Evolutionary conservation across 2,329 filamentous ascomycete genomes (phyloP).

Genomic region (Fusarium albosuccineum): DNA sequence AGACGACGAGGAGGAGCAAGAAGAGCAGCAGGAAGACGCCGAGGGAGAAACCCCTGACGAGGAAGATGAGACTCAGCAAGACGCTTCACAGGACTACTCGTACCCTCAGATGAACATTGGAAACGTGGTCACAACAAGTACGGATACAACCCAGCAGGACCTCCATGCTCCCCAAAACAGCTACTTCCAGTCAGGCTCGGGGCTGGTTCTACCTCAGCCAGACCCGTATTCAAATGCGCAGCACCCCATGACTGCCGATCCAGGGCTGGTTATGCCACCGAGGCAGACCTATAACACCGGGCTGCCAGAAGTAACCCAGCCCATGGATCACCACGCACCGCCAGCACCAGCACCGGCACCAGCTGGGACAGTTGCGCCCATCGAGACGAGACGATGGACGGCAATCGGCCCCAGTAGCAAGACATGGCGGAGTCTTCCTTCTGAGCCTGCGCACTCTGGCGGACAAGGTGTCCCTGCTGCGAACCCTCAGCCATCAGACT

Average conservation of each 20-base stretch:
- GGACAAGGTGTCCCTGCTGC: slow-evolving; percentile 9
- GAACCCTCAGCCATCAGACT: slow-evolving; percentile 33
- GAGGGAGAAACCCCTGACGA: slow-evolving; percentile 30
- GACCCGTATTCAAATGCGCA: slow-evolving; percentile 36
- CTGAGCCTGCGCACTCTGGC: slow-evolving; percentile 21
- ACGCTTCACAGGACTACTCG: slow-evolving; percentile 38
- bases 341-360: slow-evolving; percentile 25
- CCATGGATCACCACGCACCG: slow-evolving; percentile 9
- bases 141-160: slow-evolving; percentile 38
- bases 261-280: slow-evolving; percentile 32
- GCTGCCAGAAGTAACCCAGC: slow-evolving; percentile 29
- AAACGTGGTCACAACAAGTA: slow-evolving; percentile 44
- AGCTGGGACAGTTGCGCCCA: slow-evolving; percentile 23
- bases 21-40: slow-evolving; percentile 24
- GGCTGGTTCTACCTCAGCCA: slow-evolving; percentile 44
- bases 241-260: slow-evolving; percentile 13
- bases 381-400: slow-evolving; percentile 31
- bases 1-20: slow-evolving; percentile 27
- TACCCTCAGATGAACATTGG: slow-evolving; percentile 49
- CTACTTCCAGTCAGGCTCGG: slow-evolving; percentile 49
- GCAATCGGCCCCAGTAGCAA: slow-evolving; percentile 11
- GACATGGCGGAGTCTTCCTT: slow-evolving; percentile 35
- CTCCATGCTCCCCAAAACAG: slow-evolving; percentile 33
- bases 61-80: slow-evolving; percentile 26
- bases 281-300: slow-evolving; percentile 26